phyloP scores from a whole-genome alignment of 306 rosid species.

The Sechiopsis laciniata region DNA sequence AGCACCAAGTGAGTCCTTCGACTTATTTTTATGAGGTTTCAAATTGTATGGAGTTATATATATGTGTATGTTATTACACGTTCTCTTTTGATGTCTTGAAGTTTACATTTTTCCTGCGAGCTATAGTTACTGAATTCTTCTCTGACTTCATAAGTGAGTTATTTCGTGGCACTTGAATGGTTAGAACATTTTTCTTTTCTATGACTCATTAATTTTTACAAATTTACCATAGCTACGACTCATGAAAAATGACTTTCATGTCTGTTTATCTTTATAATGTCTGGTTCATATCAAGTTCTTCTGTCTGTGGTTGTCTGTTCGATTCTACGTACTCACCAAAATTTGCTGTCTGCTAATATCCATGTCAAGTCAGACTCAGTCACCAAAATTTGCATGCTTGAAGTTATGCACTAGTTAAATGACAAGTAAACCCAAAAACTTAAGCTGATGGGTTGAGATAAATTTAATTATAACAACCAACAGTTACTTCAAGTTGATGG shows the following conservation, averaged over 20 bases:
- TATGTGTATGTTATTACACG: conserved; percentile 1
- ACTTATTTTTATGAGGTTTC: not conserved
- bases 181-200: not conserved
- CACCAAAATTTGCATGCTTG: not conserved
- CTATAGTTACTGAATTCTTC: not conserved
- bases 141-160: not conserved
- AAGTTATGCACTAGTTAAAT: not conserved
- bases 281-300: not conserved
- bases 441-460: too few relatives aligned
- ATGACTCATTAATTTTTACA: not conserved
- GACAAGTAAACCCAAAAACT: too few relatives aligned
- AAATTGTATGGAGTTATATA: not conserved
- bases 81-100: conserved; percentile 4
- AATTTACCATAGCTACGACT: not conserved
- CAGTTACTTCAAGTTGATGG: not conserved
- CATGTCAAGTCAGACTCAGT: not conserved
- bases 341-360: not conserved
- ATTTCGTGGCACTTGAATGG: not conserved
- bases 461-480: too few relatives aligned
- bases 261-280: not conserved
- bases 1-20: conserved; percentile 69
- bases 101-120: conserved; percentile 9
- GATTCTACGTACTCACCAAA: not conserved
- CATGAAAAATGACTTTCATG: not conserved
- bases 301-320: not conserved